A percentile compares a stretch with the other conserved stretches of the same genome.
phyloP scores from a whole-genome alignment of 257 asterid species.

The Salvia rosmarinus region DNA sequence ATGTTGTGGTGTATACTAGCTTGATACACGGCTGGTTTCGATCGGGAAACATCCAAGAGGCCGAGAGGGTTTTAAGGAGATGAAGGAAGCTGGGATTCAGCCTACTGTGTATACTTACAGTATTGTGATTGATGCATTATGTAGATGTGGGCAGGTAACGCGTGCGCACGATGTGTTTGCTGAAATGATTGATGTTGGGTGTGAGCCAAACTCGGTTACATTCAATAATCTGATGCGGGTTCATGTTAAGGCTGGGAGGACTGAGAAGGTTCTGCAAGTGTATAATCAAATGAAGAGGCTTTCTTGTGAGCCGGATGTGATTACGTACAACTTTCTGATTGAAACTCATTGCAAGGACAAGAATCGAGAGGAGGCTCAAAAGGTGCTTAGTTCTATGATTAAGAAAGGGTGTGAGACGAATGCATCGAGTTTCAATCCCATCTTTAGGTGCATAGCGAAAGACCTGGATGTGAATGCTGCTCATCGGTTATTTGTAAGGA shows the following conservation, averaged over 20 bases:
- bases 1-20: conserved; percentile 81
- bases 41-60: conserved; percentile 67
- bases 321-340: conserved; percentile 78
- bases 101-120: conserved; percentile 77
- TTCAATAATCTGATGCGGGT: conserved; percentile 84
- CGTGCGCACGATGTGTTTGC: conserved; percentile 93
- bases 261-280: conserved; percentile 81
- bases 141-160: conserved; percentile 80
- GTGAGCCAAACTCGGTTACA: conserved; percentile 75
- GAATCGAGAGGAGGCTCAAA: conserved; percentile 75
- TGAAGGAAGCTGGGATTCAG: conserved; percentile 65
- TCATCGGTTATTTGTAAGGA: conserved; percentile 62
- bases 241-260: conserved; percentile 90
- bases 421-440: conserved; percentile 69
- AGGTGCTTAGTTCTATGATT: conserved; percentile 69
- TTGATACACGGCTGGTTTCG: conserved; percentile 91
- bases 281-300: conserved; percentile 89
- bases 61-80: conserved; percentile 76
- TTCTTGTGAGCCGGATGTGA: conserved; percentile 69
- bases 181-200: conserved; percentile 79
- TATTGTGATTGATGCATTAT: conserved; percentile 85
- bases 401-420: conserved; percentile 69
- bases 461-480: conserved; percentile 82
- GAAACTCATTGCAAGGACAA: conserved; percentile 76
- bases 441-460: conserved; percentile 70